A percentile compares a stretch with the other conserved stretches of the same genome.
phyloP scores from a whole-genome alignment of 2,329 filamentous ascomycete species.

The Pseudonectria foliicola region DNA sequence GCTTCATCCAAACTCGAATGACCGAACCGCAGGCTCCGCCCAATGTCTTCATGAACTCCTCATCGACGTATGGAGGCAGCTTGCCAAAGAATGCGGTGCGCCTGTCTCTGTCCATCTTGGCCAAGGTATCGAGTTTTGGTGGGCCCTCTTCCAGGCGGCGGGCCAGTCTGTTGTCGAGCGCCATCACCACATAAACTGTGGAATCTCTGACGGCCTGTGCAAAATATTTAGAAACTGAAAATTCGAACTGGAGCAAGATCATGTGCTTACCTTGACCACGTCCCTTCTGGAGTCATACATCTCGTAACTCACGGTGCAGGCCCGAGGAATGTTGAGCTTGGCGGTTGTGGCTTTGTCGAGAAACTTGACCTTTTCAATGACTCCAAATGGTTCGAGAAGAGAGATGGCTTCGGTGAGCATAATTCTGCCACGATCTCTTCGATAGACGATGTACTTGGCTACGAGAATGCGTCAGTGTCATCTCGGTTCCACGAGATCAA shows the following conservation, averaged over 20 bases:
- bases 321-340: conserved; percentile 27
- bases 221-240: not conserved
- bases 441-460: conserved; percentile 46
- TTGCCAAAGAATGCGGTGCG: conserved; percentile 43
- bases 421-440: conserved; percentile 28
- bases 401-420: conserved; percentile 36
- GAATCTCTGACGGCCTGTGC: not conserved
- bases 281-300: conserved; percentile 45
- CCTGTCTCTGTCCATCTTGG: conserved; percentile 31
- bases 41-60: conserved; percentile 29
- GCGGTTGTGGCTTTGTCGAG: conserved; percentile 28
- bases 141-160: too few relatives aligned
- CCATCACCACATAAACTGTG: conserved; percentile 5
- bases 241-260: not conserved
- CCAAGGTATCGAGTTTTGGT: too few relatives aligned
- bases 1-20: conserved; percentile 8
- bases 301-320: conserved; percentile 42
- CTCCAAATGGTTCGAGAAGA: conserved; percentile 38
- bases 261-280: conserved; percentile 38
- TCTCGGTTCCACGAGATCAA: not conserved
- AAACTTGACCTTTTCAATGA: conserved; percentile 32
- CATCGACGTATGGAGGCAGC: conserved; percentile 31
- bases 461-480: conserved; percentile 15
- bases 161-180: conserved; percentile 1
- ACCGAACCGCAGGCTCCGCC: conserved; percentile 34